These are phyloP conservation scores for Hibiscus mutabilis DNA, from an alignment of 345 rosid species.

Conservation along the genomic window DNA sequence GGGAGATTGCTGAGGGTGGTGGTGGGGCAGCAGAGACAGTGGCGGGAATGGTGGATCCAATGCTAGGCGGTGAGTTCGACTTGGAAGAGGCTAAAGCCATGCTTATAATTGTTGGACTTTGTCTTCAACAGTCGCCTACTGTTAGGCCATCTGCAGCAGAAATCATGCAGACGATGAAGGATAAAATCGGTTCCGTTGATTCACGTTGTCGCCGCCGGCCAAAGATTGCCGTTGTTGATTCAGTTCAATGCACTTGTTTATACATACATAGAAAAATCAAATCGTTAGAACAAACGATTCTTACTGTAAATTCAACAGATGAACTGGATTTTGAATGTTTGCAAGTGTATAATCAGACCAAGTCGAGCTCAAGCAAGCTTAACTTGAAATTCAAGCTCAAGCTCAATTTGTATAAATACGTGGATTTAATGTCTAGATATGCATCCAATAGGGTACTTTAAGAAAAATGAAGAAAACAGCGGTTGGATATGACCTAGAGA, in stretches of 20 bases:
- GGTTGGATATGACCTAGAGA: too few species aligned
- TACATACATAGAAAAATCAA: neutral
- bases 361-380: too few species aligned
- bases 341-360: too few species aligned
- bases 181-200: slow-evolving; percentile 31
- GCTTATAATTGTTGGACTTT: slow-evolving; percentile 40
- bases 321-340: too few species aligned
- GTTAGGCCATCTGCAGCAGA: slow-evolving; percentile 58
- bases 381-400: neutral
- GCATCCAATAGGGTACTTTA: too few species aligned
- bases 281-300: neutral
- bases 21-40: slow-evolving; percentile 27
- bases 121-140: slow-evolving; percentile 43
- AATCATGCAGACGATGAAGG: slow-evolving; percentile 30
- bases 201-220: slow-evolving; percentile 11
- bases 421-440: too few species aligned
- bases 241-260: neutral
- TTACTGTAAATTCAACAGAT: too few species aligned
- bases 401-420: too few species aligned
- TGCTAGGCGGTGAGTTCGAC: slow-evolving; percentile 36
- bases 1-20: slow-evolving; percentile 14
- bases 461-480: too few species aligned
- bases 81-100: slow-evolving; percentile 48
- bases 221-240: slow-evolving; percentile 3
- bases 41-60: slow-evolving; percentile 61